Percentiles rank a stretch among this genome's conserved stretches.
These are phyloP conservation scores for Saxispiralis lemnorum DNA, from an alignment of 495 filamentous ascomycete genomes.

Conservation along the genomic window DNA sequence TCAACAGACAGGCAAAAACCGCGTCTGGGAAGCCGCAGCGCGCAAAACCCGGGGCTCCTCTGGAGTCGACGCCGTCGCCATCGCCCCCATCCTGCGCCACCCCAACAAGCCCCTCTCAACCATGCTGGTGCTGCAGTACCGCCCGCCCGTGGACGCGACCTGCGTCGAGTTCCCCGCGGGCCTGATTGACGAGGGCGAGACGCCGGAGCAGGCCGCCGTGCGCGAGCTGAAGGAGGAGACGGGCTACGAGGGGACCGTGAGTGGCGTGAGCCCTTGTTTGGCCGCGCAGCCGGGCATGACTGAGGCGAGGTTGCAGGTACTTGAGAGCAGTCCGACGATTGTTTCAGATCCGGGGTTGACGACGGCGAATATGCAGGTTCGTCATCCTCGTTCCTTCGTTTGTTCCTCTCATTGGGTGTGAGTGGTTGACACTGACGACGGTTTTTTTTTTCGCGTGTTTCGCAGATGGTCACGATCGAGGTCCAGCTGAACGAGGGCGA, in stretches of 20 bases:
- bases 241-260: slow-evolving; percentile 52
- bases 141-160: slow-evolving; percentile 63
- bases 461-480: slow-evolving; percentile 21
- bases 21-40: slow-evolving; percentile 36
- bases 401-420: too few species aligned
- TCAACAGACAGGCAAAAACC: slow-evolving; percentile 23
- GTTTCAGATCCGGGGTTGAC: slow-evolving; percentile 13
- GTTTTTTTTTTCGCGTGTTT: not conserved
- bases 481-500: slow-evolving; percentile 23
- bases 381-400: not conserved
- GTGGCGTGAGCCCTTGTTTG: slow-evolving; percentile 40
- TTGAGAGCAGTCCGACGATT: slow-evolving; percentile 15
- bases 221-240: slow-evolving; percentile 91
- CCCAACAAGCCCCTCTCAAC: slow-evolving; percentile 40
- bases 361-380: slow-evolving; percentile 24
- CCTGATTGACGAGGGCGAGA: slow-evolving; percentile 67
- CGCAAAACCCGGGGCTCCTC: slow-evolving; percentile 37
- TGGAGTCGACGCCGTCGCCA: slow-evolving; percentile 76
- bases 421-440: too few species aligned
- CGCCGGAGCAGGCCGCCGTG: slow-evolving; percentile 58
- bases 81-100: slow-evolving; percentile 70
- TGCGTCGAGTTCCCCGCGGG: slow-evolving; percentile 77
- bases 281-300: slow-evolving; percentile 25
- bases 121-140: slow-evolving; percentile 69
- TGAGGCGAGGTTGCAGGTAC: slow-evolving; percentile 13